Evolutionary conservation across 2,329 filamentous ascomycete genomes (phyloP).

Genomic region (Colletotrichum orbiculare): DNA sequence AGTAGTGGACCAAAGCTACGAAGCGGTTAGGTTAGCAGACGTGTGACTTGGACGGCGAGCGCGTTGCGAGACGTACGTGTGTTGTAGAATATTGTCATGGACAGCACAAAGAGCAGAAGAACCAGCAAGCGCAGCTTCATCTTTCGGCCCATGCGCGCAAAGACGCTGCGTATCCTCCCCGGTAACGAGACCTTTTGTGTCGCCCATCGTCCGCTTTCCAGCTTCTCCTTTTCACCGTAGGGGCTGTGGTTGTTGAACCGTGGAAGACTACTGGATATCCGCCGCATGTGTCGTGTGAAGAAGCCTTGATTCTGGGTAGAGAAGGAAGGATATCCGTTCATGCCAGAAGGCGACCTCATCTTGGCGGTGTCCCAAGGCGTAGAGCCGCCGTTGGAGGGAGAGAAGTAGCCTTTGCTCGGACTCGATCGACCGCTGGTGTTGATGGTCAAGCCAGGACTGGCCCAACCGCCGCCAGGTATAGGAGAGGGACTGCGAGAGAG

Average conservation of each 20-base stretch:
- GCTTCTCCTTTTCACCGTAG: constrained; percentile 83
- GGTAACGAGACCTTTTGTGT: constrained; percentile 57
- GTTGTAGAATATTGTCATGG: constrained; percentile 75
- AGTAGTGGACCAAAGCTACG: constrained; percentile 67
- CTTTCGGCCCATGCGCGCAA: constrained; percentile 69
- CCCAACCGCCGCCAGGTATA: constrained; percentile 86
- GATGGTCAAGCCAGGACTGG: constrained; percentile 81
- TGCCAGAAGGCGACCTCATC: constrained; percentile 74
- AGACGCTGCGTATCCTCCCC: constrained; percentile 57
- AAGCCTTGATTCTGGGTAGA: constrained; percentile 86
- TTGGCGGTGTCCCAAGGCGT: constrained; percentile 88
- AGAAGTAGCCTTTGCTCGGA: constrained; percentile 63
- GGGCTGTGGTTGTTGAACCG: constrained; percentile 69
- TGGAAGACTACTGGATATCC: constrained; percentile 82
- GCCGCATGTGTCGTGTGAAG: constrained; percentile 85
- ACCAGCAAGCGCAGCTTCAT: constrained; percentile 73
- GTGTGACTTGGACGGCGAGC: constrained; percentile 18
- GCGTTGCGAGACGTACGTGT: constrained; percentile 73
- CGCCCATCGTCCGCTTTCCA: constrained; percentile 68
- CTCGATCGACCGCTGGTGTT: constrained; percentile 76
- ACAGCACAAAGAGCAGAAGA: constrained; percentile 67
- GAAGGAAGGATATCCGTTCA: constrained; percentile 82
- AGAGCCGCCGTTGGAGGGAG: constrained; percentile 62
- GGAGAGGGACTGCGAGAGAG: constrained; percentile 90
- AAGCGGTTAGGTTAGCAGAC: constrained; percentile 45